phyloP scores from a whole-genome alignment of 768 basidiomycete genomes.

The Agrocybe pediades region DNA sequence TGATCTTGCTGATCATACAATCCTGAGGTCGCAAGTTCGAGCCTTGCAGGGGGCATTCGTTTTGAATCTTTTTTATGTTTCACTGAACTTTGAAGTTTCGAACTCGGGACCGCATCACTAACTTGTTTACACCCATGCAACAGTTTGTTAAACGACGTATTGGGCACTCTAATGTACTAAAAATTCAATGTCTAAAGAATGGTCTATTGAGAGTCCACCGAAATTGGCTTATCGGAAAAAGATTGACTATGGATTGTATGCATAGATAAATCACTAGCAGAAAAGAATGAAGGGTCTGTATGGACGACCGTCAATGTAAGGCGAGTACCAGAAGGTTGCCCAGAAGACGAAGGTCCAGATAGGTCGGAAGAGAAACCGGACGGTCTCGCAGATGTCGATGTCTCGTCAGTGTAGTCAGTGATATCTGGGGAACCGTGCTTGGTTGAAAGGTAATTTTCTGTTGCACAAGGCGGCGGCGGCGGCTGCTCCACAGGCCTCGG shows the following conservation, averaged over 20 bases:
- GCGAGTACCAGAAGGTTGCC: neutral
- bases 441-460: neutral
- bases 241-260: neutral
- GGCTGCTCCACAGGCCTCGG: neutral
- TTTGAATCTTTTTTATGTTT: neutral
- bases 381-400: neutral
- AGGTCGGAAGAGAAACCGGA: neutral
- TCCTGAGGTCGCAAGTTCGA: constrained; percentile 67
- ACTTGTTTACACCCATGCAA: too few relatives aligned
- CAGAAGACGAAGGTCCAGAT: neutral
- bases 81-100: too few relatives aligned
- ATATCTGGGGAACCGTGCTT: too few relatives aligned
- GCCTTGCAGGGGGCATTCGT: constrained; percentile 52
- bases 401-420: too few relatives aligned
- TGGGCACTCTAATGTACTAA: too few relatives aligned
- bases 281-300: neutral
- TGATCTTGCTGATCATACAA: constrained; percentile 21
- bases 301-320: neutral
- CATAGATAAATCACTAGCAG: neutral
- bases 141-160: too few relatives aligned
- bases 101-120: too few relatives aligned
- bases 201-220: neutral
- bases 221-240: neutral
- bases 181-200: too few relatives aligned
- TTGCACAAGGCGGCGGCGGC: neutral